A percentile compares a stretch with the other conserved stretches of the same genome.
These are phyloP conservation scores for Rhodomyrtus tomentosa DNA, from an alignment of 345 rosid genomes.

Conservation along the genomic window DNA sequence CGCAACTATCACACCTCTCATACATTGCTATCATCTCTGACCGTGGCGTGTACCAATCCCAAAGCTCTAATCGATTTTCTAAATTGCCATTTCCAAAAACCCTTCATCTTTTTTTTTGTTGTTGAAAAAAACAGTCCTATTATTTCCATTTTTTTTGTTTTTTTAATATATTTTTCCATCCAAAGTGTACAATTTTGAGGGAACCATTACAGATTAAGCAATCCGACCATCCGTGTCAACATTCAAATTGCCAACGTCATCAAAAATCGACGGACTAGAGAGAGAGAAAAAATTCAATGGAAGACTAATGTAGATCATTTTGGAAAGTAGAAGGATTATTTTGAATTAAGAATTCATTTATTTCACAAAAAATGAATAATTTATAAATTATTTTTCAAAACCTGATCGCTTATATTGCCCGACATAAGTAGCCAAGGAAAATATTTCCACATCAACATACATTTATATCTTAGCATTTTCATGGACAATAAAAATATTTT, in stretches of 20 bases:
- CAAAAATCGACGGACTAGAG: background rate
- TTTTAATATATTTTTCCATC: too few species aligned
- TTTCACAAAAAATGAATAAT: too few species aligned
- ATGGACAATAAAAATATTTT: too few species aligned
- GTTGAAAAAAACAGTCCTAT: too few species aligned
- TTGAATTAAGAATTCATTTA: background rate
- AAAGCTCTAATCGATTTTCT: background rate
- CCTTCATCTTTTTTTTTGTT: background rate
- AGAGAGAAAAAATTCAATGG: too few species aligned
- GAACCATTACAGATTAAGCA: background rate
- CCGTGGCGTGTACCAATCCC: background rate
- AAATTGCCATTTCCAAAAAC: background rate
- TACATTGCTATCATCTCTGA: background rate
- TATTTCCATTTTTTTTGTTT: too few species aligned
- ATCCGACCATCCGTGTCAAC: background rate
- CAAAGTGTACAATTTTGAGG: background rate
- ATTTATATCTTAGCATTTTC: too few species aligned
- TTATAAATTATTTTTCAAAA: too few species aligned
- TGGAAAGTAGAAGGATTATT: background rate
- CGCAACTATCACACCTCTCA: background rate
- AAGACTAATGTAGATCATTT: background rate
- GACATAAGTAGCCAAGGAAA: too few species aligned
- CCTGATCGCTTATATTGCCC: too few species aligned
- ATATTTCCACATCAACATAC: too few species aligned
- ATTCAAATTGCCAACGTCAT: background rate